phyloP scores from a whole-genome alignment of 1,284 basidiomycete genomes.

The Ustanciosporium gigantosporum region DNA sequence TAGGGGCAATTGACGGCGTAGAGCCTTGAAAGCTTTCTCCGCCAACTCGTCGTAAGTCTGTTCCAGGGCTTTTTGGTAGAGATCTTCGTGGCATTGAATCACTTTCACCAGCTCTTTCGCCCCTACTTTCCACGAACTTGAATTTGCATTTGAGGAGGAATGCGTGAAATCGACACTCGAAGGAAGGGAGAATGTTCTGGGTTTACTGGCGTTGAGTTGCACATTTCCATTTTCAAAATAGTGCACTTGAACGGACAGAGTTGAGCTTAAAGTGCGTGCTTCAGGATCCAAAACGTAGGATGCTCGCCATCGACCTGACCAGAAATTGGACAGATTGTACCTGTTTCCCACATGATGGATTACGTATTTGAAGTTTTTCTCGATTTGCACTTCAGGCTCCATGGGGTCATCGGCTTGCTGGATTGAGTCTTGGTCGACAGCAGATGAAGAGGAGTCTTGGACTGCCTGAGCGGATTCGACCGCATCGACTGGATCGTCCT shows the following conservation, averaged over 20 bases:
- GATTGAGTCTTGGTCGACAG: slow-evolving; percentile 2
- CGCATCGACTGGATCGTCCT: slow-evolving; percentile 13
- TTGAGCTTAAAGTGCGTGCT: slow-evolving; percentile 2
- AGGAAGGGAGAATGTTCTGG: slow-evolving; percentile 22
- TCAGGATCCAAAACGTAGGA: slow-evolving; percentile 39
- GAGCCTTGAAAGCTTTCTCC: slow-evolving; percentile 52
- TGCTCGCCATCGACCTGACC: slow-evolving; percentile 56
- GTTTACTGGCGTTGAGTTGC: slow-evolving; percentile 42
- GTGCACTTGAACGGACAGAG: slow-evolving; percentile 50
- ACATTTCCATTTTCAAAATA: slow-evolving; percentile 61
- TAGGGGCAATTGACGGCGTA: slow-evolving; percentile 54
- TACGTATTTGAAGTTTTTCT: slow-evolving; percentile 15
- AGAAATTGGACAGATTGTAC: slow-evolving; percentile 59
- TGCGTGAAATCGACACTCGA: not conserved
- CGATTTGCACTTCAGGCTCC: slow-evolving; percentile 1
- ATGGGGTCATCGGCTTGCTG: not conserved
- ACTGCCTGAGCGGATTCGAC: slow-evolving; percentile 12
- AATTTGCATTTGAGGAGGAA: too few relatives aligned
- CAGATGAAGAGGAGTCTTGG: too few relatives aligned
- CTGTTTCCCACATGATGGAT: slow-evolving; percentile 56
- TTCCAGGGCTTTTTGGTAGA: slow-evolving; percentile 44
- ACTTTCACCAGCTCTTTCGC: slow-evolving; percentile 31
- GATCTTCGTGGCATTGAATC: slow-evolving; percentile 46
- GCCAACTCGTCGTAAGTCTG: slow-evolving; percentile 38
- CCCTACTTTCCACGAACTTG: too few relatives aligned